Evolutionary conservation across 2,329 filamentous ascomycete genomes (phyloP), one percentile per base, ranked within the genome.

Genomic region (Venturia effusa): DNA sequence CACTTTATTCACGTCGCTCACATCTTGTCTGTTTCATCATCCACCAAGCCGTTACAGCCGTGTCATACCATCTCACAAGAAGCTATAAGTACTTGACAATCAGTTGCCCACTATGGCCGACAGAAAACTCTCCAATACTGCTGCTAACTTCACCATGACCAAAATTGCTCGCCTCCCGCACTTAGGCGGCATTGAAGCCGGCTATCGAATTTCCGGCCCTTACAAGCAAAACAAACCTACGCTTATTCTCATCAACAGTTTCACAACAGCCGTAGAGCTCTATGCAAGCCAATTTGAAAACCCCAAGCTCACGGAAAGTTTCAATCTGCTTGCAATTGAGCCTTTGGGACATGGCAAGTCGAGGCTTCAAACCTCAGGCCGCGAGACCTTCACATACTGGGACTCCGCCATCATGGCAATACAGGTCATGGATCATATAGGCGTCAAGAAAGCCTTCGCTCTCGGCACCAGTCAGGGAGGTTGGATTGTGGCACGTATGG

Each of bases 241-340:
- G 0, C 70, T 80, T 19, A 73, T 83, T 5, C 72, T 83, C 13
- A 72, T 83, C 64, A 81, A 83, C 68, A 78, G 76, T 32, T 81
- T 83, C 71, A 78, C 75, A 48, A 83, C 78, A n/a, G 75, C 76
- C 0, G 74, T 76, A 0, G 75, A 79, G 4, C 74, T 83, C 0
- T 81, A 77, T 69, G 67, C 68, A 1, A 64, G 69, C 13, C 78
- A 80, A 64, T 79, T 75, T 64, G 67, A 70, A n/a, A 73, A 76
- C 61, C 54, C 68, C 15, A 63, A 68, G 3, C 67, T 80, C 11
- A 74, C 71, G 0, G 70, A 71, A 4, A 68, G 69, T 1, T 74
- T 79, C 70, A 83, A 83, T 65, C 71, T 83, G 7, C 66, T 83
- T n/a, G 78, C 80, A 17, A 80, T 83, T 65, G 81, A 83, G 69